A percentile compares a stretch with the other conserved stretches of the same genome.
Conservation (phyloP, 2,329 filamentous ascomycete genomes). For the Penicillium sp. region DNA sequence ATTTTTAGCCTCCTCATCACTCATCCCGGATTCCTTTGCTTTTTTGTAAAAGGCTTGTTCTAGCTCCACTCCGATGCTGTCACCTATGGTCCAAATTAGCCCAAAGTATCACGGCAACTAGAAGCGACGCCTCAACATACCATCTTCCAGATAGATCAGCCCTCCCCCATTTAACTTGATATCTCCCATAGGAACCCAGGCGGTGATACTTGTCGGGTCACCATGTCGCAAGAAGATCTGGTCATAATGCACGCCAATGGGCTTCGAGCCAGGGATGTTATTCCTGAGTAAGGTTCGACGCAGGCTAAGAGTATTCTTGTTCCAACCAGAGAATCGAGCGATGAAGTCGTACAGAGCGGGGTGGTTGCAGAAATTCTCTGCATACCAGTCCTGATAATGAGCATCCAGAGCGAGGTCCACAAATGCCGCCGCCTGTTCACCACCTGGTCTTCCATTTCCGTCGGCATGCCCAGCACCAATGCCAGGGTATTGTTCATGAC, state of each 20-base stretch:
- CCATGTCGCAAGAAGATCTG: constrained; percentile 59
- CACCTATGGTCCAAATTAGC: constrained; percentile 27
- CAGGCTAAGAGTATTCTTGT: constrained; percentile 47
- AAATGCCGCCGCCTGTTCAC: constrained; percentile 45
- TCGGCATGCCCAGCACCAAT: constrained; percentile 54
- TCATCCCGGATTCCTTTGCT: constrained; percentile 51
- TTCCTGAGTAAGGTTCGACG: constrained; percentile 56
- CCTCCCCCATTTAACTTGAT: constrained; percentile 57
- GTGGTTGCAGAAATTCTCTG: constrained; percentile 56
- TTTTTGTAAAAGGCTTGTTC: constrained; percentile 47
- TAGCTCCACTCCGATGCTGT: constrained; percentile 25
- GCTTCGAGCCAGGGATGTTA: constrained; percentile 57
- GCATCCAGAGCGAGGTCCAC: constrained; percentile 56
- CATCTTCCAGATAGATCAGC: constrained; percentile 59
- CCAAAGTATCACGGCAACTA: not conserved
- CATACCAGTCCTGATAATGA: constrained; percentile 56
- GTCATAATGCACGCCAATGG: constrained; percentile 63
- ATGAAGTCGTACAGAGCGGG: constrained; percentile 53
- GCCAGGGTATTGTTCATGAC: constrained; percentile 49
- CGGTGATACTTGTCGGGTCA: constrained; percentile 56
- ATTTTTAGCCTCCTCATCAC: constrained; percentile 51
- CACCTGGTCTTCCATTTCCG: constrained; percentile 49
- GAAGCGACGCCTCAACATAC: constrained; percentile 13
- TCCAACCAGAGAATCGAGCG: constrained; percentile 56
- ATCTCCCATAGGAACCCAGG: constrained; percentile 60